Conservation (phyloP, 768 basidiomycete genomes). For the Rhizopogon vesiculosus region DNA sequence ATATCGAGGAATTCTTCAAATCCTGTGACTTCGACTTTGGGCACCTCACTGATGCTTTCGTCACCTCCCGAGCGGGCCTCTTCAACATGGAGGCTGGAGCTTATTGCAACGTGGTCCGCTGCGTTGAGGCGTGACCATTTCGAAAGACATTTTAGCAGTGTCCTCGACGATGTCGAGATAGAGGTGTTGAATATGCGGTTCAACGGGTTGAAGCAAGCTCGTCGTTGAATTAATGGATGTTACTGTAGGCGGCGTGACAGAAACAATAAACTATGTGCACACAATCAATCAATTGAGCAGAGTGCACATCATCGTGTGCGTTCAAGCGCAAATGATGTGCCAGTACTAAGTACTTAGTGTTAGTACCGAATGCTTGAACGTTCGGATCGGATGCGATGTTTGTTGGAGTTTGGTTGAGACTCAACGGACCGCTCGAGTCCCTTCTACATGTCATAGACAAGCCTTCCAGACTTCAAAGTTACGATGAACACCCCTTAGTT, state of each 20-base stretch:
- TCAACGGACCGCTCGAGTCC: too few species aligned
- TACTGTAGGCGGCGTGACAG: too few species aligned
- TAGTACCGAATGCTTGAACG: too few species aligned
- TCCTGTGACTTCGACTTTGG: not conserved
- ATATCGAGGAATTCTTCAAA: not conserved
- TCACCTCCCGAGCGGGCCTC: not conserved
- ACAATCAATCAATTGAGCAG: too few species aligned
- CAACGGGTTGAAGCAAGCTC: not conserved
- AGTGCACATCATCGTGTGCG: too few species aligned
- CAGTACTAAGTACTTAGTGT: too few species aligned
- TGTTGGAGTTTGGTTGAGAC: too few species aligned
- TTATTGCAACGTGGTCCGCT: not conserved
- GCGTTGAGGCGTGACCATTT: not conserved
- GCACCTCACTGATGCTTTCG: not conserved
- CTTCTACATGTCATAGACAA: too few species aligned
- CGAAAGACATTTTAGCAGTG: not conserved
- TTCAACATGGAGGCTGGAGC: not conserved
- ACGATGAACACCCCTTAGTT: not conserved
- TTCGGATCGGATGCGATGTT: too few species aligned
- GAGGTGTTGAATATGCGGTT: not conserved
- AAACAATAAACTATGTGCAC: too few species aligned
- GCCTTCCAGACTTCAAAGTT: not conserved
- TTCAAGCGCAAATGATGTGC: too few species aligned
- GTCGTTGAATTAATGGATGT: too few species aligned
- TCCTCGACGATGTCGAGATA: not conserved